Evolutionary conservation across 139 green algal genomes (phyloP), one percentile per base, ranked within the genome.

Genomic region (Chlorella sorokiniana): DNA sequence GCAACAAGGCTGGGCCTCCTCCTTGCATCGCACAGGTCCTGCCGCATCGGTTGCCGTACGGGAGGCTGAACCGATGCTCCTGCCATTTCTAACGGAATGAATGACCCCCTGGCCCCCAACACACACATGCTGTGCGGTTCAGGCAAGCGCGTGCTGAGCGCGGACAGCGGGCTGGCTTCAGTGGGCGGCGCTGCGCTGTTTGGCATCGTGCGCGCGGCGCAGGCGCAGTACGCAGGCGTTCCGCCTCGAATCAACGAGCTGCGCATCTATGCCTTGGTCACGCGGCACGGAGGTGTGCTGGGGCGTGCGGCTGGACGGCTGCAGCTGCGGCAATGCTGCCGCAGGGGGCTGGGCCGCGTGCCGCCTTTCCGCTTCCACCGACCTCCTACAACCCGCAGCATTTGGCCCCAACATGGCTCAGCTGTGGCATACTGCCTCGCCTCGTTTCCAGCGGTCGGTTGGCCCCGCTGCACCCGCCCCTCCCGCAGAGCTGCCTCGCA

Each of bases 211-310:
- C 63, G 63, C 1, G 76, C 79, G 22, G 67, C 69, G 40, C 79
- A 84, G 68, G 79, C 69, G 79, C 56, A 78, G 54, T 78, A 62
- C 31, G 27, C 31, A 2, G 38, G 7, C 35, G 23, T 16, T 27
- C 54, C 79, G 27, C 67, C 69, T 3, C 68, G 52, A 68, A 84
- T 70, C 54, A 74, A 74, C 22, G 76, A 82, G 76, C 33, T 82
- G 76, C 76, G 76, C 62, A 82, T 82, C 33, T 82, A 82, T 25
- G 76, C 76, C 4, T 33, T 82, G 27, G 76, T 82, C 62, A 82
- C 76, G 33, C 76, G 76, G 10, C 76, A 82, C 44, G 76, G 76
- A 18, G 76, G 76, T 82, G 76, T 1, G 76, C 37, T 40, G n/a
- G n/a, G n/a, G n/a, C n/a, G n/a, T n/a, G n/a, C 64, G 10, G 8